phyloP scores from a whole-genome alignment of 2,329 filamentous ascomycete genomes.

The Cytospora schulzeri region DNA sequence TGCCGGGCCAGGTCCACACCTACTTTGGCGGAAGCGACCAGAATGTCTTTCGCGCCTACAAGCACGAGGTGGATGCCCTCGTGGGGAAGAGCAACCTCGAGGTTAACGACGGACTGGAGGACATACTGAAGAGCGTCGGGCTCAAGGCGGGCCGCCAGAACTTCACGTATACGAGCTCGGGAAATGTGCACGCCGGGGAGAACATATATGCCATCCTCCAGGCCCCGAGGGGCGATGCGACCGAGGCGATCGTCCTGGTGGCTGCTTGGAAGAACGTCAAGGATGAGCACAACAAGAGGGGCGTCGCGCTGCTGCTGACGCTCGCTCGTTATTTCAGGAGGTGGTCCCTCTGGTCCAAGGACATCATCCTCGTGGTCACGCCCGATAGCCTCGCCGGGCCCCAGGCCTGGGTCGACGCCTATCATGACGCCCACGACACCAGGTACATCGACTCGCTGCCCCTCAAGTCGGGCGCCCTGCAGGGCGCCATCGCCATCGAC shows the following conservation, averaged over 20 bases:
- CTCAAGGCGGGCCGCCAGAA: slow-evolving; percentile 87
- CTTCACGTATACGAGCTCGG: slow-evolving; percentile 81
- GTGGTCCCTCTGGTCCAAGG: slow-evolving; percentile 99
- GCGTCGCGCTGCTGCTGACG: slow-evolving; percentile 82
- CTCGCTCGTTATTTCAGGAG: slow-evolving; percentile 93
- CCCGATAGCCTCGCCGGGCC: slow-evolving; percentile 87
- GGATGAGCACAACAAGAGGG: slow-evolving; percentile 78
- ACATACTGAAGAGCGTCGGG: slow-evolving; percentile 75
- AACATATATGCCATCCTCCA: slow-evolving; percentile 94
- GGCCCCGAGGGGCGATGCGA: slow-evolving; percentile 91
- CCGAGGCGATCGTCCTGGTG: slow-evolving; percentile 91
- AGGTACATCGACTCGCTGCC: slow-evolving; percentile 72
- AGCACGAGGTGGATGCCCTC: slow-evolving; percentile 74
- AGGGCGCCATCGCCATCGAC: slow-evolving; percentile 91
- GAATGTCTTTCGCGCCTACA: slow-evolving; percentile 88
- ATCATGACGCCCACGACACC: slow-evolving; percentile 84
- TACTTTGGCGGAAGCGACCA: slow-evolving; percentile 98
- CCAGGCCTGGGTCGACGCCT: slow-evolving; percentile 97
- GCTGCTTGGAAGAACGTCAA: slow-evolving; percentile 86
- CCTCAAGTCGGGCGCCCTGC: slow-evolving; percentile 89
- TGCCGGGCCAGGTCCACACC: slow-evolving; percentile 95
- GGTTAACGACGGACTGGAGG: slow-evolving; percentile 71
- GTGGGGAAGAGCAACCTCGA: slow-evolving; percentile 41
- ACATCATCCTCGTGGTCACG: slow-evolving; percentile 90
- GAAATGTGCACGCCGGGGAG: slow-evolving; percentile 73